A percentile compares a stretch with the other conserved stretches of the same genome.
Evolutionary conservation across 192 early-diverging fungal genomes (phyloP).

Genomic region (Rhizoclosmatium sp.): DNA sequence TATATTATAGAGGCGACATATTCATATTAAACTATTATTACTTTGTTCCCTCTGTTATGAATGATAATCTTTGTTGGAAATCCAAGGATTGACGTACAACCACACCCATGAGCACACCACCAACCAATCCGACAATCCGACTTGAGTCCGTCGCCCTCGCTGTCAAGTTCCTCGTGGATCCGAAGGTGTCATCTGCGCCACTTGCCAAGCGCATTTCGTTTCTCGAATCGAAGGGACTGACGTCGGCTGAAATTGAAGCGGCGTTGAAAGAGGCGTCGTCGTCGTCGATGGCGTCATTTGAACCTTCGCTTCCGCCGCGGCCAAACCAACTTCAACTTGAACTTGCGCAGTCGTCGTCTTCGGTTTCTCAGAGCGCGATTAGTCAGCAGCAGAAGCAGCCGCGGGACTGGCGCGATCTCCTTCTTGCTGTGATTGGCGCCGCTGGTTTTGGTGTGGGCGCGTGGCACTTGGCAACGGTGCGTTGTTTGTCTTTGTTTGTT

Average conservation of each 20-base stretch:
- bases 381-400: slow-evolving; percentile 37
- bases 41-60: too few relatives aligned
- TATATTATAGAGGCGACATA: too few relatives aligned
- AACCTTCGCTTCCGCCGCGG: background rate
- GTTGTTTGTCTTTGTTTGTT: background rate
- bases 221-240: slow-evolving; percentile 94
- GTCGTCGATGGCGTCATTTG: background rate
- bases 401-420: slow-evolving; percentile 94
- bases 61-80: too few relatives aligned
- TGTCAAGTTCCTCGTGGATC: slow-evolving; percentile 91
- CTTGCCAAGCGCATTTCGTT: slow-evolving; percentile 95
- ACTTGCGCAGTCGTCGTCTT: background rate
- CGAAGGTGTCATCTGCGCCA: slow-evolving; percentile 88
- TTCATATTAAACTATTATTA: too few relatives aligned
- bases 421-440: slow-evolving; percentile 85
- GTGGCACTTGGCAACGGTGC: slow-evolving; percentile 78
- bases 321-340: background rate
- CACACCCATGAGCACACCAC: background rate
- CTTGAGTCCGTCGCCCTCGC: slow-evolving; percentile 59
- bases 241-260: slow-evolving; percentile 88
- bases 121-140: background rate
- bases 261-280: slow-evolving; percentile 54
- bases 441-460: slow-evolving; percentile 92
- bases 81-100: background rate
- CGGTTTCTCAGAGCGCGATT: background rate